Conservation (phyloP, 805 yeast species). For the Naumovozyma baii region DNA sequence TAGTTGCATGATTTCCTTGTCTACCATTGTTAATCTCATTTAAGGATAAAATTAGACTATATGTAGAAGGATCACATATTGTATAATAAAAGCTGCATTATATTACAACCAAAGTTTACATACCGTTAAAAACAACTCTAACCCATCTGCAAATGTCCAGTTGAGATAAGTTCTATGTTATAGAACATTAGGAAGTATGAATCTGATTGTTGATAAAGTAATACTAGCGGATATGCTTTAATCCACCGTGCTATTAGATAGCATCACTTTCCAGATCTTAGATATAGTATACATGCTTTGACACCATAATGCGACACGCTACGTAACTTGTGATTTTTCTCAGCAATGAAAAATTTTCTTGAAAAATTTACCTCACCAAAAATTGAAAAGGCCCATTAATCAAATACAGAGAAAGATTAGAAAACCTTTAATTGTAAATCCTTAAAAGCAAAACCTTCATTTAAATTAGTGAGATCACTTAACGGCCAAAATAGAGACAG, state of each 20-base stretch:
- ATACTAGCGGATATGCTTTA: no score
- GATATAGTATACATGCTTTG: background rate
- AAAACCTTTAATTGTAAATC: no score
- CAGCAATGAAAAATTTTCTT: background rate
- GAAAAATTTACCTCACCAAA: background rate
- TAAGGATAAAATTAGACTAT: background rate
- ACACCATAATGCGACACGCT: background rate
- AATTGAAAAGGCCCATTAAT: background rate
- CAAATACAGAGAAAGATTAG: background rate
- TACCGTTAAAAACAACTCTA: no score
- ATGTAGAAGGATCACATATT: background rate
- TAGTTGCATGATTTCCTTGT: conserved; percentile 49
- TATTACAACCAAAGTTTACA: background rate
- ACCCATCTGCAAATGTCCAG: no score
- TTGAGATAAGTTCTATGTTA: no score
- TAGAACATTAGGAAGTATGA: no score
- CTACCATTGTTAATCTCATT: conserved; percentile 23
- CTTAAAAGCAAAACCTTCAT: conserved; percentile 28
- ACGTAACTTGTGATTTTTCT: background rate
- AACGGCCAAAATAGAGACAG: background rate
- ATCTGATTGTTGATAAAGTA: no score
- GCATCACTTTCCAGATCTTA: no score
- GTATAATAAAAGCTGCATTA: background rate
- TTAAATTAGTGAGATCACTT: background rate
- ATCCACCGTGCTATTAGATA: no score